Conservation (phyloP, 1,284 basidiomycete species). For the Tremellales sp. region DNA sequence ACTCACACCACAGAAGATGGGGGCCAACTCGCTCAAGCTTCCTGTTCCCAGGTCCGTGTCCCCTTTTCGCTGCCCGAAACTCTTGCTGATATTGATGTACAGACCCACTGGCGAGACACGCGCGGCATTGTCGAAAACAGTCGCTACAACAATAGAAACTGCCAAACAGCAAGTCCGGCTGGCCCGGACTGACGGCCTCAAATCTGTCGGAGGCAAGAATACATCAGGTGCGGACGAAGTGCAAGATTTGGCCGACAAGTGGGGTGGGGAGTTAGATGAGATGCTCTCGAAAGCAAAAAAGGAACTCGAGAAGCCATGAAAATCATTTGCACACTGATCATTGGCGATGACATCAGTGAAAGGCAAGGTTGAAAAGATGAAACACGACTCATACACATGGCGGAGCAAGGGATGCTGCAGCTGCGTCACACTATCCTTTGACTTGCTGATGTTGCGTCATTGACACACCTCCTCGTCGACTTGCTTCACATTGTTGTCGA, state of each 20-base stretch:
- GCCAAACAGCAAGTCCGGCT: conserved; percentile 43
- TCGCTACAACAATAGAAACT: conserved; percentile 35
- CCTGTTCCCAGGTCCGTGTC: conserved; percentile 35
- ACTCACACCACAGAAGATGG: conserved; percentile 37
- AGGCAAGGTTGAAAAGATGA: too few relatives aligned
- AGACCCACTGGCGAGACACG: conserved; percentile 43
- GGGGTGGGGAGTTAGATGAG: conserved; percentile 36
- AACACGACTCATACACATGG: too few relatives aligned
- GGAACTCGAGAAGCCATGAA: conserved; percentile 45
- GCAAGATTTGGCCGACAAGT: conserved; percentile 40
- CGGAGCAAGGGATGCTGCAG: too few relatives aligned
- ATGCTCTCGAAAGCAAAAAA: conserved; percentile 39
- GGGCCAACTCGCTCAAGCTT: conserved; percentile 34
- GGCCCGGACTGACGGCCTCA: conserved; percentile 43
- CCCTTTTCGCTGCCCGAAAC: background rate
- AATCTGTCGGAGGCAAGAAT: conserved; percentile 36
- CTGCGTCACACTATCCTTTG: too few relatives aligned
- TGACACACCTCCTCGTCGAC: too few relatives aligned
- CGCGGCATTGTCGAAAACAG: conserved; percentile 28
- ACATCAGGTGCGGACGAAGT: conserved; percentile 37
- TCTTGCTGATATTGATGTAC: too few relatives aligned
- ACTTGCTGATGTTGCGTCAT: too few relatives aligned
- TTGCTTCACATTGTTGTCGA: too few relatives aligned
- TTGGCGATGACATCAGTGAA: too few relatives aligned
- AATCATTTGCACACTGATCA: too few relatives aligned